A percentile compares a stretch with the other conserved stretches of the same genome.
phyloP scores from a whole-genome alignment of 2,329 filamentous ascomycete genomes.

The Aspergillus felis region DNA sequence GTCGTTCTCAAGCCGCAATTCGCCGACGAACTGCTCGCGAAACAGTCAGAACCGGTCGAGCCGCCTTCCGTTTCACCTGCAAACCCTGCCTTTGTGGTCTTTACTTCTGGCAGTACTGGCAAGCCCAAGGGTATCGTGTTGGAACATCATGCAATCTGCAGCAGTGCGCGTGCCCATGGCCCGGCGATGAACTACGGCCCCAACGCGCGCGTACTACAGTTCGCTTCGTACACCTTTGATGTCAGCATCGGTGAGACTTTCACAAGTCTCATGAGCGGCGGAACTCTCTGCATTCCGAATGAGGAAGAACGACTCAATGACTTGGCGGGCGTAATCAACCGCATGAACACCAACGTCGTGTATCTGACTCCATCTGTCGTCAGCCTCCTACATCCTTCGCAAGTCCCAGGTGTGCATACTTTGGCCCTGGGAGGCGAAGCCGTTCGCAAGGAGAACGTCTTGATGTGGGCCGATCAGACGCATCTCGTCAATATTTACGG shows the following conservation, averaged over 20 bases:
- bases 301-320: slow-evolving; percentile 41
- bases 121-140: slow-evolving; percentile 55
- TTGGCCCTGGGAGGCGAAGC: slow-evolving; percentile 24
- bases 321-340: slow-evolving; percentile 43
- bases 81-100: slow-evolving; percentile 47
- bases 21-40: background rate
- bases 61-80: background rate
- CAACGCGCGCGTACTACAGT: slow-evolving; percentile 48
- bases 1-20: background rate
- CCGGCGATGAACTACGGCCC: background rate
- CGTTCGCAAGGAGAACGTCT: slow-evolving; percentile 4
- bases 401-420: slow-evolving; percentile 35
- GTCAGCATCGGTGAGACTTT: slow-evolving; percentile 49
- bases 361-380: slow-evolving; percentile 57
- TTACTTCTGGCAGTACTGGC: slow-evolving; percentile 49
- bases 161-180: slow-evolving; percentile 46
- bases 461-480: background rate
- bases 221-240: slow-evolving; percentile 50
- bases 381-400: slow-evolving; percentile 31
- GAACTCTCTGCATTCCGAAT: slow-evolving; percentile 52
- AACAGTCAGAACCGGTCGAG: background rate
- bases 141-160: slow-evolving; percentile 52
- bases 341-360: slow-evolving; percentile 48
- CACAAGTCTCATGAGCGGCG: slow-evolving; percentile 49
- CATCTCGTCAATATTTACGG: slow-evolving; percentile 1